Evolutionary conservation across 148 eudicot species (phyloP), one percentile per base, ranked within the genome.

Genomic region (Rhododendron kiyosumense): DNA sequence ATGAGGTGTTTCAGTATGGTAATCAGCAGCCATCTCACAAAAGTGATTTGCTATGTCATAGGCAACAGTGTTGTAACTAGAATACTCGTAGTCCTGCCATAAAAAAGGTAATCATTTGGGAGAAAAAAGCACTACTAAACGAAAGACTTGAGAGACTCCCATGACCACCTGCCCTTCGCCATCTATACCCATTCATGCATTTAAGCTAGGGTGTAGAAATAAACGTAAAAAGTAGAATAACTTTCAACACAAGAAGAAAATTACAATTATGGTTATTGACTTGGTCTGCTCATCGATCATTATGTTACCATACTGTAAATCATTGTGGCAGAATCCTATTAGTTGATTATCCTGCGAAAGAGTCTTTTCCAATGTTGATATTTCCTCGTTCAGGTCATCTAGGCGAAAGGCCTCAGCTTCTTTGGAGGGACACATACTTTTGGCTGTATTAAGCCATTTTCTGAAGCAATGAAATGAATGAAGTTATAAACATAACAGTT

Each of bases 1-100:
- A 93, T 96, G 99, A 86, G 99, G 99, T 54, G 95, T 92, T 57
- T 96, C 99, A 76, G 99, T 90, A 86, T 96, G 99, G 89, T 96
- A 96, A 88, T 96, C 94, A 38, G 98, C 98, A 87, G 97, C 96
- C 99, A 96, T 96, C 91, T 96, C 99, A 84, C 97, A 96, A 73
- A 96, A 96, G 91, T 96, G 99, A 89, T 95, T 95, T 43, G 99
- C 99, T 82, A 96, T 92, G 86, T 96, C 99, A 79, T 87, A 96
- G 43, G 96, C 93, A 84, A 92, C 87, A 83, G 92, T 89, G 86
- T 96, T 96, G 94, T 95, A 95, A 87, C 97, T 91, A 59, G 98
- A 91, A 87, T 96, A 96, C 84, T 96, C 99, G 52, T 96, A 96
- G 82, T 96, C 99, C 99, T 96, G 85, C 38, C 38, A 41, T 89